These are phyloP conservation scores for Boletellus sp. DNA, from an alignment of 1,284 basidiomycete genomes.

Conservation along the genomic window DNA sequence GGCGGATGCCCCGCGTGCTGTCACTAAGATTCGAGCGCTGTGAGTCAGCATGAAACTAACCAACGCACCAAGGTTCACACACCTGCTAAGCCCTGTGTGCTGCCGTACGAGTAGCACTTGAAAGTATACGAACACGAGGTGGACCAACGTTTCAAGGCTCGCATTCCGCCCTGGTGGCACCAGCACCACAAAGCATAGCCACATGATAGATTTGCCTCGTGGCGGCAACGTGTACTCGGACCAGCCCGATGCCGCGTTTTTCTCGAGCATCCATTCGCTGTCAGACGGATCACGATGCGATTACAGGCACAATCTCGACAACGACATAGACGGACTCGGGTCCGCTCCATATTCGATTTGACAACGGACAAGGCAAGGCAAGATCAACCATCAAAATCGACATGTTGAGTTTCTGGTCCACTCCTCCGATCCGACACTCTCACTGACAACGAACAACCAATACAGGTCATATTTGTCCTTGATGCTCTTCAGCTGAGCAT, in stretches of 20 bases:
- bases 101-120: conserved; percentile 2
- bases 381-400: conserved; percentile 9
- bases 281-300: no score
- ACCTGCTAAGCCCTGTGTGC: conserved; percentile 1
- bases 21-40: background rate
- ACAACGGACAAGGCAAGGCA: no score
- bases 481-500: conserved; percentile 37
- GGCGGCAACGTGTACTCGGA: background rate
- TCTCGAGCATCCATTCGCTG: no score
- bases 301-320: no score
- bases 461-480: conserved; percentile 43
- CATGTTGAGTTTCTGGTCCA: conserved; percentile 31
- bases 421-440: conserved; percentile 44
- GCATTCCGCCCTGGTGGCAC: no score
- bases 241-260: no score
- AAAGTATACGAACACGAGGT: conserved; percentile 9
- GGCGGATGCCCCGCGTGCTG: conserved; percentile 22
- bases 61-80: conserved; percentile 1
- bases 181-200: background rate
- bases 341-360: no score
- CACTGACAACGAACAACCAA: conserved; percentile 40
- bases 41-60: background rate
- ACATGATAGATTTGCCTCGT: background rate
- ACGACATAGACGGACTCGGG: no score
- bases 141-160: background rate